These are phyloP conservation scores for Pittosporum tobira DNA, from an alignment of 129 eudicot genomes.

Conservation along the genomic window DNA sequence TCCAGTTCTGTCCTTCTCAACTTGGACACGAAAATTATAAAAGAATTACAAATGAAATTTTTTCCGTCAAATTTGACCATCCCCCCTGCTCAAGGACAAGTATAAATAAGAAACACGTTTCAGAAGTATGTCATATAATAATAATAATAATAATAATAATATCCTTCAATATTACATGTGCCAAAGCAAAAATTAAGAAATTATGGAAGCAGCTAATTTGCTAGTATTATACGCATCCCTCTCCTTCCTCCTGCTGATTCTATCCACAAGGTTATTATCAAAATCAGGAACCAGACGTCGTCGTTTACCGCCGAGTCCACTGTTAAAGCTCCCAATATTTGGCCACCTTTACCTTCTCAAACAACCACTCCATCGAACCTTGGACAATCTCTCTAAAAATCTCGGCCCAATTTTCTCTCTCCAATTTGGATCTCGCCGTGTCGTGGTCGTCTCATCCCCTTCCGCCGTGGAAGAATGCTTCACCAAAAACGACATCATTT, in stretches of 20 bases:
- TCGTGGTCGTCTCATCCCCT: constrained; percentile 25
- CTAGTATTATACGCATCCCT: neutral
- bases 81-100: too few species aligned
- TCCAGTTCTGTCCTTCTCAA: too few species aligned
- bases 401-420: constrained; percentile 28
- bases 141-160: too few species aligned
- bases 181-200: too few species aligned
- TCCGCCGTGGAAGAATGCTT: constrained; percentile 33
- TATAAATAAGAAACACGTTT: too few species aligned
- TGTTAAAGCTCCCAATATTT: neutral
- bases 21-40: too few species aligned
- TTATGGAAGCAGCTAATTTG: neutral
- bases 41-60: too few species aligned
- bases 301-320: neutral
- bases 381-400: constrained; percentile 18
- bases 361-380: constrained; percentile 19
- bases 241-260: too few species aligned
- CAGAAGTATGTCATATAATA: too few species aligned
- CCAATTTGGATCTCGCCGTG: constrained; percentile 22
- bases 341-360: constrained; percentile 24
- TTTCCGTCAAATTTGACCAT: too few species aligned
- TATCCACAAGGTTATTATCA: neutral
- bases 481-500: constrained; percentile 36
- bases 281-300: neutral
- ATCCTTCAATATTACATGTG: too few species aligned